Percentiles rank a stretch among this genome's conserved stretches.
Conservation (phyloP, 441 rosid species). For the Dalechampia spathulata region DNA sequence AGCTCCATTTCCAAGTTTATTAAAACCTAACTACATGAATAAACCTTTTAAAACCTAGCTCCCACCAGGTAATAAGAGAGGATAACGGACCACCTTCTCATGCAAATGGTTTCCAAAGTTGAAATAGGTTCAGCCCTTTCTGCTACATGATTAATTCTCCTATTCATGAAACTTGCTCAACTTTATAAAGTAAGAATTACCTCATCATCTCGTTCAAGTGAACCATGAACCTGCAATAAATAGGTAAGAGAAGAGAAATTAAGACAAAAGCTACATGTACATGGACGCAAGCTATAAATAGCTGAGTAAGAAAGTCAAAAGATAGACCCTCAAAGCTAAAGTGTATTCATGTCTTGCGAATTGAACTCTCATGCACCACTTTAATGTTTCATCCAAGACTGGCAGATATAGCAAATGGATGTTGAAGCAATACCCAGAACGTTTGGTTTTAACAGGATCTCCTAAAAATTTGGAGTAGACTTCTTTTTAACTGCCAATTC, state of each 20-base stretch:
- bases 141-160: background rate
- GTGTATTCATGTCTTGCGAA: background rate
- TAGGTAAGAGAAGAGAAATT: constrained; percentile 10
- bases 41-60: no score
- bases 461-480: background rate
- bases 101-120: background rate
- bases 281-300: background rate
- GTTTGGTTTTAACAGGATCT: background rate
- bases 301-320: no score
- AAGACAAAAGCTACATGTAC: background rate
- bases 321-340: no score
- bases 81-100: no score
- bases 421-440: background rate
- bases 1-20: no score
- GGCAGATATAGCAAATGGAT: background rate
- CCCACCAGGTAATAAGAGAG: no score
- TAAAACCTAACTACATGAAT: no score
- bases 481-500: background rate
- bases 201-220: constrained; percentile 93
- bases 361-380: background rate
- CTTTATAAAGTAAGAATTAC: constrained; percentile 32
- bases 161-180: background rate
- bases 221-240: constrained; percentile 60
- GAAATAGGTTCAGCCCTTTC: background rate
- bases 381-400: background rate